Percentiles rank a stretch among this genome's conserved stretches.
Evolutionary conservation across 495 filamentous ascomycete genomes (phyloP).

Genomic region (Tricharina praecox): DNA sequence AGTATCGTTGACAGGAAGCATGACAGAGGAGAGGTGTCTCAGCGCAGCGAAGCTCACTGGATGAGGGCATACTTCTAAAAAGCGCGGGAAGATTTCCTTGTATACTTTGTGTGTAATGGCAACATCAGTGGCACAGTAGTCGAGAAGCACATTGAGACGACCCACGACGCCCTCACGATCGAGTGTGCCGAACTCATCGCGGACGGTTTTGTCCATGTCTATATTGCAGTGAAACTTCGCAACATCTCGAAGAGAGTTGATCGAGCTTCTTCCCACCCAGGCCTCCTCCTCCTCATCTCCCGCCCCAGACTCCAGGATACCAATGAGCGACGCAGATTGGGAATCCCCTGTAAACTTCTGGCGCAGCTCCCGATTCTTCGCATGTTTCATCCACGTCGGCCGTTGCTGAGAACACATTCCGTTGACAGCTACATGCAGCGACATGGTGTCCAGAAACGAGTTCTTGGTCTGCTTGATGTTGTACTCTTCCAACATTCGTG

Average conservation of each 20-base stretch:
- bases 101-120: constrained; percentile 83
- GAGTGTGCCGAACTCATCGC: constrained; percentile 75
- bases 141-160: constrained; percentile 64
- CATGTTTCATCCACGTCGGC: constrained; percentile 90
- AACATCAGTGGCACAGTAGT: constrained; percentile 94
- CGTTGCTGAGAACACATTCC: constrained; percentile 97
- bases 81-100: constrained; percentile 76
- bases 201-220: constrained; percentile 74
- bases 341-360: constrained; percentile 62
- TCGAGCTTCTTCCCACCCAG: constrained; percentile 84
- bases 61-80: constrained; percentile 77
- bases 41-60: constrained; percentile 93
- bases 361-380: constrained; percentile 68
- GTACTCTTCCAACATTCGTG: constrained; percentile 81
- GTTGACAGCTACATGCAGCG: constrained; percentile 90
- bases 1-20: constrained; percentile 70
- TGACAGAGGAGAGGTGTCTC: constrained; percentile 77
- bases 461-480: constrained; percentile 61
- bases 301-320: constrained; percentile 46
- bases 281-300: constrained; percentile 79
- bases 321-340: constrained; percentile 37
- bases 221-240: constrained; percentile 90
- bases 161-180: constrained; percentile 48
- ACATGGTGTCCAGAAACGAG: constrained; percentile 95
- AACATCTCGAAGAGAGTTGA: constrained; percentile 90